These are phyloP conservation scores for Neopestalotiopsis rosae DNA, from an alignment of 2,329 filamentous ascomycete genomes.

Conservation along the genomic window DNA sequence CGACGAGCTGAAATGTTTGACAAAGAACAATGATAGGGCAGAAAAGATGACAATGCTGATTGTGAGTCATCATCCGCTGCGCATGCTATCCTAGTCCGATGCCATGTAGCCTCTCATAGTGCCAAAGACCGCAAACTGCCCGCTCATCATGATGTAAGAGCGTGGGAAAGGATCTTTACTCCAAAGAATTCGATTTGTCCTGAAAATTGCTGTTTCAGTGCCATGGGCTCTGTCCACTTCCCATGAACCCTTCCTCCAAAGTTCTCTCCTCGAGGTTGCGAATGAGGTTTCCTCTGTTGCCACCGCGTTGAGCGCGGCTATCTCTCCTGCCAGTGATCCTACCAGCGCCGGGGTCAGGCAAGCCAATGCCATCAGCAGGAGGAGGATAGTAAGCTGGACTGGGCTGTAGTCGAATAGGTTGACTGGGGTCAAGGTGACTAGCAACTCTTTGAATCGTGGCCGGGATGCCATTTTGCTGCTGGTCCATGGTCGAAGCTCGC, in stretches of 20 bases:
- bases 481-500: constrained; percentile 94
- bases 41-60: background rate
- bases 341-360: constrained; percentile 62
- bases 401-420: constrained; percentile 91
- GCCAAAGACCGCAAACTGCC: background rate
- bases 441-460: constrained; percentile 92
- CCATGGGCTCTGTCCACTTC: constrained; percentile 64
- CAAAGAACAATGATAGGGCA: constrained; percentile 9
- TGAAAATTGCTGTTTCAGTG: constrained; percentile 61
- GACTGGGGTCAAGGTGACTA: constrained; percentile 92
- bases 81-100: constrained; percentile 6
- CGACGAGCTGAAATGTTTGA: background rate
- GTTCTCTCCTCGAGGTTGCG: constrained; percentile 93
- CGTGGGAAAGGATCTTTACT: background rate
- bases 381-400: constrained; percentile 98
- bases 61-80: background rate
- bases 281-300: constrained; percentile 75
- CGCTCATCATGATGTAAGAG: background rate
- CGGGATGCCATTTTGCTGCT: constrained; percentile 90
- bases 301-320: constrained; percentile 70
- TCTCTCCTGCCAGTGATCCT: constrained; percentile 72
- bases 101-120: background rate
- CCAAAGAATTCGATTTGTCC: background rate
- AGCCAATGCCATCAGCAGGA: constrained; percentile 78
- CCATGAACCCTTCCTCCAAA: constrained; percentile 89